Conservation (phyloP, 352 stramenopile genomes). For the Phytophthora europaea region DNA sequence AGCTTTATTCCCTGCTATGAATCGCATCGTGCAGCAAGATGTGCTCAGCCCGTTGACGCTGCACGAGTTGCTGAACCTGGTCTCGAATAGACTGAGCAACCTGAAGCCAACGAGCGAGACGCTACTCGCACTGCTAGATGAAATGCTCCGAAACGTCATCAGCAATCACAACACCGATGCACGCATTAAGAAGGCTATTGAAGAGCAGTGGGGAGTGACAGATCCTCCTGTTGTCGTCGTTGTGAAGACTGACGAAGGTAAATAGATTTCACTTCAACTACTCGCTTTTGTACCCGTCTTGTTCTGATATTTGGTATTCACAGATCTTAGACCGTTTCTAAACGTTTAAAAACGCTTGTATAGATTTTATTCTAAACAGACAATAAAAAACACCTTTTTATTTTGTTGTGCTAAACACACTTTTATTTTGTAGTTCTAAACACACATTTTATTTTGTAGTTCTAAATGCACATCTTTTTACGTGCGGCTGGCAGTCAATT, state of each 20-base stretch:
- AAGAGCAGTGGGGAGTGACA: conserved; percentile 40
- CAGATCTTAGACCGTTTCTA: neutral
- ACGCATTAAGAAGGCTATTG: conserved; percentile 50
- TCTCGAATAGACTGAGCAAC: conserved; percentile 30
- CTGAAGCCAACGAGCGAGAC: conserved; percentile 36
- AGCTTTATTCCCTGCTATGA: conserved; percentile 55
- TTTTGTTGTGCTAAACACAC: too few relatives aligned
- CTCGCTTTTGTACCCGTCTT: neutral
- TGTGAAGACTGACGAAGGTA: conserved; percentile 5
- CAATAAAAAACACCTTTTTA: too few relatives aligned
- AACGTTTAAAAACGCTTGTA: too few relatives aligned
- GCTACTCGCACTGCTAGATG: conserved; percentile 43
- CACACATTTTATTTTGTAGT: neutral
- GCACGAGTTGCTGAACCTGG: conserved; percentile 42
- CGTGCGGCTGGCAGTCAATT: conserved; percentile 21
- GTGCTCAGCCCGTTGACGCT: conserved; percentile 53
- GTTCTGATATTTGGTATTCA: neutral
- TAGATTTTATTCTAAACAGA: too few relatives aligned
- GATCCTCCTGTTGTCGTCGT: conserved; percentile 22
- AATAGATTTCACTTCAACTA: neutral
- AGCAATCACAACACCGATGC: conserved; percentile 43
- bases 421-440: too few relatives aligned
- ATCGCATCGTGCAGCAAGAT: conserved; percentile 69
- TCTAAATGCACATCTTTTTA: neutral
- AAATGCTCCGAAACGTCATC: conserved; percentile 43